Evolutionary conservation across 2,329 filamentous ascomycete species (phyloP), one percentile per base, ranked within the genome.

Genomic region (Calonectria leucothoes): DNA sequence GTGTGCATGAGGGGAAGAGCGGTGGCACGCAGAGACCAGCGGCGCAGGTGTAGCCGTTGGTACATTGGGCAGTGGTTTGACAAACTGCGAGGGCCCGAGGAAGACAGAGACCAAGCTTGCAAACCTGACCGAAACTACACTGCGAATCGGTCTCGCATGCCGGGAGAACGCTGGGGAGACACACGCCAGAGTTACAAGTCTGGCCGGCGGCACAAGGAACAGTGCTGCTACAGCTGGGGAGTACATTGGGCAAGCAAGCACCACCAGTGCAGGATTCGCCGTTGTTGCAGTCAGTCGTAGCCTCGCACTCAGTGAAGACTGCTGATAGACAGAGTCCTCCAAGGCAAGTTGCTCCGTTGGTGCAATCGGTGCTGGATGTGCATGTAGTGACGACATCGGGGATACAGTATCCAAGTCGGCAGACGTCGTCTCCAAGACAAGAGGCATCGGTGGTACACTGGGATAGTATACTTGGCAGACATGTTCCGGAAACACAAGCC

Each of bases 381-480:
- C 70, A 72, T 3, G 20, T n/a, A 4, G 55, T 63, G 6, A 72
- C 11, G 1, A 42, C 27, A 25, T 63, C 65, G 15, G 70, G 70
- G 10, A 72, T 63, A 37, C 70, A 72, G 48, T 48, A 65, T 10
- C 70, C 70, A 20, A 72, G 70, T 10, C 70, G 20, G 29, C 70
- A 72, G 1, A 72, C 65, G 6, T 72, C 55, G 31, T 65, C 57
- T 20, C 57, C 65, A 7, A 49, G 29, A 31, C 70, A 72, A 10
- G 66, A 42, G n/a, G 70, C 29, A 12, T 72, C 70, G 6, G 65
- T 57, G 11, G 57, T 64, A 11, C 70, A 72, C 15, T 48, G 27
- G 10, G 45, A 8, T 2, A 72, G 35, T 10, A 72, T 14, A 8
- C 12, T 17, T 15, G 70, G 70, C 2, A 72, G 37, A 39, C 70